Evolutionary conservation across 495 filamentous ascomycete species (phyloP), one percentile per base, ranked within the genome.

Genomic region (Aspergillus sparsus): DNA sequence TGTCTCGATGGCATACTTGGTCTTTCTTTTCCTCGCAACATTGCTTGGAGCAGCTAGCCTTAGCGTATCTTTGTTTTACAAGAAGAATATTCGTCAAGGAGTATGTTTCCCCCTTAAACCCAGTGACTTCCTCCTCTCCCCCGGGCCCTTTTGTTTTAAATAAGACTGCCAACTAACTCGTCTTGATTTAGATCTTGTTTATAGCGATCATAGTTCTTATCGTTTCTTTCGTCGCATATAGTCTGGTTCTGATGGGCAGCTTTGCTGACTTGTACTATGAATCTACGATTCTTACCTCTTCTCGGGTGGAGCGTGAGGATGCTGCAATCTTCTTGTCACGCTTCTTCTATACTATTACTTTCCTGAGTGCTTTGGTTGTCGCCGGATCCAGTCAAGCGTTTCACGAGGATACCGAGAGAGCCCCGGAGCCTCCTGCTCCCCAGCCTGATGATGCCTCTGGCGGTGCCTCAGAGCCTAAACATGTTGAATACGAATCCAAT

Each of bases 21-120:
- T 56, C n/a, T 33, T 65, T 32, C 49, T 57, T 13, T 49, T 68
- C 16, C n/a, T 68, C 7, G 62, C 55, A 0, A 54, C 59, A 34
- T 12, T 64, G 0, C 31, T 67, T 11, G 61, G 58, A 5, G 34
- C 51, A 3, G 65, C 27, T 1, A 59, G 51, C 5, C 59, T 67
- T 55, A 16, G 52, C 7, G 37, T 60, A 12, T 58, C 61, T 2
- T 8, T 67, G 11, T 31, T 58, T 9, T 54, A 49, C 8, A 47
- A 50, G 7, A 13, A 49, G 0, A 56, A 59, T 18, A 32, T 65
- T 10, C 49, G 60, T 7, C 36, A 49, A 27, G 62, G 62, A 15
- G 66, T 68, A 62, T 5, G 62, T 67, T 27, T 27, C 21, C 21
- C 21, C 21, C 3, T 1, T 1, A 27, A 27, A 27, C 3, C 21